Conservation (phyloP, 352 stramenopile genomes). For the Peronospora destructor region DNA sequence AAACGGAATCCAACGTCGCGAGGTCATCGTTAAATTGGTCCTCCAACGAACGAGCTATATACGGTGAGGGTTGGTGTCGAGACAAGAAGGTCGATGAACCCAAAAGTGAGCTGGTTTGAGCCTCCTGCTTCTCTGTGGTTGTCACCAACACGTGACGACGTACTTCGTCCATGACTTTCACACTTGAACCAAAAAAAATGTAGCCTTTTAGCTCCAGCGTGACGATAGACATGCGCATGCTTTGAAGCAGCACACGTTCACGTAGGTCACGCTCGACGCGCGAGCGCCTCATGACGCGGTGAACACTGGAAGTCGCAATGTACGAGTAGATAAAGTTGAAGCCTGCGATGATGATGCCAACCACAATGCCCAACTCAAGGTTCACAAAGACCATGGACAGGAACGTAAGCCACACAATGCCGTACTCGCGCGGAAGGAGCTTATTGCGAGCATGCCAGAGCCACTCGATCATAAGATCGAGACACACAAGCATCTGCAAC, state of each 20-base stretch:
- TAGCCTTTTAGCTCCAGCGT: slow-evolving; percentile 81
- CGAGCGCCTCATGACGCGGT: slow-evolving; percentile 73
- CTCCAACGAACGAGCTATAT: slow-evolving; percentile 26
- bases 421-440: slow-evolving; percentile 88
- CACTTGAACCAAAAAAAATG: slow-evolving; percentile 83
- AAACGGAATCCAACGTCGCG: slow-evolving; percentile 53
- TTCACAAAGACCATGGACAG: slow-evolving; percentile 89
- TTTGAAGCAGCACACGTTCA: slow-evolving; percentile 64
- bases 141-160: slow-evolving; percentile 73
- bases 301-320: slow-evolving; percentile 58
- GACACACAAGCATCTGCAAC: slow-evolving; percentile 94
- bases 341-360: slow-evolving; percentile 85
- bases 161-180: slow-evolving; percentile 86
- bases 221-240: slow-evolving; percentile 73
- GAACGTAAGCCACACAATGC: slow-evolving; percentile 92
- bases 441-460: slow-evolving; percentile 84
- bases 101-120: slow-evolving; percentile 17
- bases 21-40: slow-evolving; percentile 41
- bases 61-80: slow-evolving; percentile 19
- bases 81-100: slow-evolving; percentile 22
- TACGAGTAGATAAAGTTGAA: slow-evolving; percentile 88
- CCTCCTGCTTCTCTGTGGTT: slow-evolving; percentile 29
- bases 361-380: slow-evolving; percentile 92
- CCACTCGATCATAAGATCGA: slow-evolving; percentile 97
- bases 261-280: slow-evolving; percentile 74